Percentiles rank a stretch among this genome's conserved stretches.
Evolutionary conservation across 352 stramenopile species (phyloP).

Genomic region (Pythium plurisporium): DNA sequence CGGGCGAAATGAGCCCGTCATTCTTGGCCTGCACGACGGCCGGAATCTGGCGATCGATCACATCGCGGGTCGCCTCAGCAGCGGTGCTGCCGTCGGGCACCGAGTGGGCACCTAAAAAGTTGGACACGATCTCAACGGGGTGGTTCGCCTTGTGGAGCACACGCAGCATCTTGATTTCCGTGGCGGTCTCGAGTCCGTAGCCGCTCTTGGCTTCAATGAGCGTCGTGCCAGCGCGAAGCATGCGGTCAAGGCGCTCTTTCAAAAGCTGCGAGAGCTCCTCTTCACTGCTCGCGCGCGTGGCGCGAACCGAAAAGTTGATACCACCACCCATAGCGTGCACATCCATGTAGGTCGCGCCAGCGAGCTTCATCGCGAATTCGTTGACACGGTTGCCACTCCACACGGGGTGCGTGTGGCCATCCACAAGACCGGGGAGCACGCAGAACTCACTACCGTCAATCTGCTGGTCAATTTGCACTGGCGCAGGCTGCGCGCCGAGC

Average conservation of each 20-base stretch:
- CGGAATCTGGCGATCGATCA: constrained; percentile 72
- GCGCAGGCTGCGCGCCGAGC: constrained; percentile 46
- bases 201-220: constrained; percentile 80
- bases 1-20: constrained; percentile 63
- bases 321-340: constrained; percentile 70
- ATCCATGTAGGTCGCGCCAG: constrained; percentile 83
- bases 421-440: constrained; percentile 74
- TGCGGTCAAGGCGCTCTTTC: constrained; percentile 53
- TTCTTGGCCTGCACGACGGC: constrained; percentile 61
- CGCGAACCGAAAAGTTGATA: constrained; percentile 79
- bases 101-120: constrained; percentile 72
- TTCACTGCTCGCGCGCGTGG: constrained; percentile 61
- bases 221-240: constrained; percentile 71
- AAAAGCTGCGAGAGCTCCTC: constrained; percentile 51
- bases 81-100: constrained; percentile 69
- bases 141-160: constrained; percentile 61
- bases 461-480: constrained; percentile 64
- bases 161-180: constrained; percentile 84
- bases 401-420: constrained; percentile 81
- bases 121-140: constrained; percentile 74
- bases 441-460: constrained; percentile 65
- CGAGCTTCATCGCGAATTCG: constrained; percentile 86
- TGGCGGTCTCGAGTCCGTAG: constrained; percentile 77
- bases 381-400: constrained; percentile 83
- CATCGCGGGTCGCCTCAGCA: constrained; percentile 57